Conservation (phyloP, 2,329 filamentous ascomycete species). For the Didymella segeticola region DNA sequence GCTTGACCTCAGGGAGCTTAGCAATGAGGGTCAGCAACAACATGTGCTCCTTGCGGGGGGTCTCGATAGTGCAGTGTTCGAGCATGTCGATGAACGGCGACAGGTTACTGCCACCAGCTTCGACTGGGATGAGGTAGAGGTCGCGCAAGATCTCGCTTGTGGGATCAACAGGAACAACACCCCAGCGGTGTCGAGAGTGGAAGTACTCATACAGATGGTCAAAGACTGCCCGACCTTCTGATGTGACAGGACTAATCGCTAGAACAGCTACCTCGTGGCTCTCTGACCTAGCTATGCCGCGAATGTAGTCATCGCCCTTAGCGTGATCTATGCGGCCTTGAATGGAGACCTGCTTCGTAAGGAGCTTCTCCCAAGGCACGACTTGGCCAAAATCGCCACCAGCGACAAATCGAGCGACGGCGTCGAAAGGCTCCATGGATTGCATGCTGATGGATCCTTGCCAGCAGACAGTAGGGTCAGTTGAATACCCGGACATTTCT, state of each 20-base stretch:
- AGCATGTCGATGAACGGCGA: slow-evolving; percentile 90
- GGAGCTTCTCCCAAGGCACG: slow-evolving; percentile 75
- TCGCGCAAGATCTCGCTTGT: slow-evolving; percentile 84
- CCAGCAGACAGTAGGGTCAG: slow-evolving; percentile 70
- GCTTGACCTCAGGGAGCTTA: slow-evolving; percentile 44
- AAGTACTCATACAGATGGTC: slow-evolving; percentile 88
- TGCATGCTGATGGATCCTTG: slow-evolving; percentile 66
- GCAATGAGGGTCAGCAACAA: slow-evolving; percentile 87
- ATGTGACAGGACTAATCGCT: slow-evolving; percentile 69
- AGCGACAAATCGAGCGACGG: slow-evolving; percentile 81
- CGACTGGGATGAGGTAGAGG: slow-evolving; percentile 87
- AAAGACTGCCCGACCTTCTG: slow-evolving; percentile 67
- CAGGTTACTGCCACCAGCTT: slow-evolving; percentile 70
- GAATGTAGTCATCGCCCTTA: slow-evolving; percentile 89
- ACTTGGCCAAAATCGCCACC: slow-evolving; percentile 77
- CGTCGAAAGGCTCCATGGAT: slow-evolving; percentile 75
- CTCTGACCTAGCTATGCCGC: slow-evolving; percentile 80
- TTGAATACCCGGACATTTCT: slow-evolving; percentile 77
- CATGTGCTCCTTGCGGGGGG: slow-evolving; percentile 74
- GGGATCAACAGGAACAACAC: slow-evolving; percentile 66
- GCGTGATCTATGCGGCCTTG: slow-evolving; percentile 81
- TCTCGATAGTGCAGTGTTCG: slow-evolving; percentile 81
- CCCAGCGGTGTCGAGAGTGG: slow-evolving; percentile 78
- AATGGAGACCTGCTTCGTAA: slow-evolving; percentile 73
- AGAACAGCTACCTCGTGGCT: slow-evolving; percentile 86